Evolutionary conservation across 1,284 basidiomycete genomes (phyloP).

Genomic region (Rhizoctonia solani): DNA sequence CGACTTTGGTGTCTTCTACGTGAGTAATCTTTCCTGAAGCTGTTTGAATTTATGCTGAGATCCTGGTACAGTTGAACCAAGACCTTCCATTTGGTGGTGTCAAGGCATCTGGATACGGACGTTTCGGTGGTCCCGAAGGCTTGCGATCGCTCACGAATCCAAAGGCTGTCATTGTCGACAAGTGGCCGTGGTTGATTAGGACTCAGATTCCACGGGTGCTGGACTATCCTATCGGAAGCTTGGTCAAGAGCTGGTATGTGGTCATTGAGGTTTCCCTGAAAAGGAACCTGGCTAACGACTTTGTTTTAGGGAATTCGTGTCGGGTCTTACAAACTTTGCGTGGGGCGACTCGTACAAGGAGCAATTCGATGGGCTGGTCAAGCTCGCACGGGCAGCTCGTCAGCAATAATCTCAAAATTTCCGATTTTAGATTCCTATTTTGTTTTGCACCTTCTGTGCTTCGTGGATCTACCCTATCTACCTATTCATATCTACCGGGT

Average conservation of each 20-base stretch:
- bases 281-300: constrained; percentile 15
- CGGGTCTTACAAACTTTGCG: constrained; percentile 70
- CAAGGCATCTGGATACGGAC: constrained; percentile 87
- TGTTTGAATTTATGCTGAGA: constrained; percentile 54
- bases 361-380: constrained; percentile 42
- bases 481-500: no score
- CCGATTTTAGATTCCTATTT: no score
- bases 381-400: constrained; percentile 40
- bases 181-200: constrained; percentile 78
- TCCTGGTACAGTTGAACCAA: constrained; percentile 59
- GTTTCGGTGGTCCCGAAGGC: constrained; percentile 93
- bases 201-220: constrained; percentile 85
- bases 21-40: constrained; percentile 49
- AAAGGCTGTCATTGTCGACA: constrained; percentile 86
- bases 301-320: constrained; percentile 48
- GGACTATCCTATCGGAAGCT: constrained; percentile 85
- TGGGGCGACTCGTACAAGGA: constrained; percentile 60
- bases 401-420: background rate
- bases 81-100: constrained; percentile 92
- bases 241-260: constrained; percentile 78
- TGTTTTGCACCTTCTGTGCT: background rate
- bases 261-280: constrained; percentile 41
- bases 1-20: constrained; percentile 92
- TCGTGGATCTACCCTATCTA: constrained; percentile 1
- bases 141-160: constrained; percentile 82